Evolutionary conservation across 106 monocot species (phyloP).

Genomic region (Agapanthus africanus): DNA sequence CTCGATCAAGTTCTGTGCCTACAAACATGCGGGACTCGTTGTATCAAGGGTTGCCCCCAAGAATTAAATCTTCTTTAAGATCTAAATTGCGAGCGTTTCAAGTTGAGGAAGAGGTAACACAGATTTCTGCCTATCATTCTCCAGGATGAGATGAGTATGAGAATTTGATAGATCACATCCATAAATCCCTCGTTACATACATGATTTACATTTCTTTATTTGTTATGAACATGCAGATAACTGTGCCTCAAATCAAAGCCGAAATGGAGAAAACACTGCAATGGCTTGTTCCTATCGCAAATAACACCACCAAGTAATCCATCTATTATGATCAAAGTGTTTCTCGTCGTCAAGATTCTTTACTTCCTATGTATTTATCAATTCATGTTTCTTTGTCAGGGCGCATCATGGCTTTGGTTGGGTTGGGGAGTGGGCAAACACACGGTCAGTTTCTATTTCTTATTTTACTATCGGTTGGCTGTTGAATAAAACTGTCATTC

Average conservation of each 20-base stretch:
- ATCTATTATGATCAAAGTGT: too few relatives aligned
- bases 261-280: slow-evolving; percentile 15
- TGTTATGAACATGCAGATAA: not conserved
- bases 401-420: slow-evolving; percentile 83
- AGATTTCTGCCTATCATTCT: not conserved
- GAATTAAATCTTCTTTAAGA: slow-evolving; percentile 42
- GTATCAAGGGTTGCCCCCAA: slow-evolving; percentile 60
- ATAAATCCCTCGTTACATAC: not conserved
- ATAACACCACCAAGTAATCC: slow-evolving; percentile 14
- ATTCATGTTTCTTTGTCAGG: slow-evolving; percentile 34
- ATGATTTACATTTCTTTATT: not conserved
- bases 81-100: slow-evolving; percentile 40
- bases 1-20: slow-evolving; percentile 55
- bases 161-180: too few relatives aligned
- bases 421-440: slow-evolving; percentile 83
- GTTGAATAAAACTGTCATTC: too few relatives aligned
- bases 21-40: slow-evolving; percentile 47
- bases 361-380: too few relatives aligned
- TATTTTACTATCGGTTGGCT: too few relatives aligned
- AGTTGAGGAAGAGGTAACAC: slow-evolving; percentile 41
- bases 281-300: slow-evolving; percentile 12
- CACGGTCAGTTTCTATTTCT: slow-evolving; percentile 34
- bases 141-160: too few relatives aligned
- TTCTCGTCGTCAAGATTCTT: too few relatives aligned
- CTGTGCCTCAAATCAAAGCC: slow-evolving; percentile 7